Evolutionary conservation across 345 rosid genomes (phyloP).

Genomic region (Kernera saxatilis): DNA sequence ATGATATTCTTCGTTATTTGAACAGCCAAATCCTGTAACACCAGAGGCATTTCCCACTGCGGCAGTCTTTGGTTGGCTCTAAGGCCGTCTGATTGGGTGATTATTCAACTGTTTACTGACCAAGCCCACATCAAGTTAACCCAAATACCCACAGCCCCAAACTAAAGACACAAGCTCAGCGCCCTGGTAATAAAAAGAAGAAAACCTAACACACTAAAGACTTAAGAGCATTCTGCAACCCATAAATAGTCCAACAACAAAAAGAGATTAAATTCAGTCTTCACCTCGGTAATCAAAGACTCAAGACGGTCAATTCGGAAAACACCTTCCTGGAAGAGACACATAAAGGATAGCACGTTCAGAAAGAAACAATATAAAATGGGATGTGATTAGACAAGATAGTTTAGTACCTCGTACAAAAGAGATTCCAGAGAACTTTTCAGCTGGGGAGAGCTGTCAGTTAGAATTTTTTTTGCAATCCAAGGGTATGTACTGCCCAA

Average conservation of each 20-base stretch:
- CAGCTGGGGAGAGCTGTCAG: constrained; percentile 82
- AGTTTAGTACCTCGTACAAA: constrained; percentile 63
- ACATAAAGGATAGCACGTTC: background rate
- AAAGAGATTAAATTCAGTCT: constrained; percentile 18
- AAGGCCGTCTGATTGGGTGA: background rate
- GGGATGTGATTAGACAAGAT: background rate
- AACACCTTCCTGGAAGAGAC: constrained; percentile 60
- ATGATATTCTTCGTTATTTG: background rate
- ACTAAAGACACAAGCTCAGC: background rate
- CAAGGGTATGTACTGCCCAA: constrained; percentile 97
- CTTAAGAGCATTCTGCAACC: background rate
- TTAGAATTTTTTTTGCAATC: constrained; percentile 87
- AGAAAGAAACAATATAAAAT: constrained; percentile 11
- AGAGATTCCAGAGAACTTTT: constrained; percentile 66
- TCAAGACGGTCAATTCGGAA: constrained; percentile 93
- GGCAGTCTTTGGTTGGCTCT: background rate
- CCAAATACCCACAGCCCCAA: background rate
- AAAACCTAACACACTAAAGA: background rate
- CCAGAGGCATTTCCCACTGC: background rate
- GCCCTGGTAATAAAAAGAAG: background rate
- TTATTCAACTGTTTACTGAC: background rate
- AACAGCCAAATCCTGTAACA: background rate
- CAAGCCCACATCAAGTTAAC: background rate
- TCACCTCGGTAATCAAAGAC: constrained; percentile 78
- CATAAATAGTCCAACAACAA: background rate